Evolutionary conservation across 805 yeast species (phyloP).

Genomic region (Cyberlindnera mississippiensis): DNA sequence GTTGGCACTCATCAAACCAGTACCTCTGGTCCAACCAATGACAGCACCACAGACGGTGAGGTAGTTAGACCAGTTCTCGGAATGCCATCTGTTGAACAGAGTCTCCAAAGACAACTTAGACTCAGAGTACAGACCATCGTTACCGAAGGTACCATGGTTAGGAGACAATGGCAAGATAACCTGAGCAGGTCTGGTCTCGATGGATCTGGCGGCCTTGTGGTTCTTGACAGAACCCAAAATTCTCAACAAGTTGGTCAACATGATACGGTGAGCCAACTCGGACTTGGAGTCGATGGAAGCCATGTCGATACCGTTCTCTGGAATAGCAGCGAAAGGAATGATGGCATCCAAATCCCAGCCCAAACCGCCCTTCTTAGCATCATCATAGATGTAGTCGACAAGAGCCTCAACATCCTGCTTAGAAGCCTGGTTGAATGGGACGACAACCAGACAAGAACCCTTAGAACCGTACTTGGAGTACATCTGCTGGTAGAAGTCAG

Average conservation of each 20-base stretch:
- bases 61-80: slow-evolving; percentile 94
- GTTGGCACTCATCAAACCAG: slow-evolving; percentile 97
- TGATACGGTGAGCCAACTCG: slow-evolving; percentile 96
- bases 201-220: slow-evolving; percentile 69
- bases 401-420: slow-evolving; percentile 88
- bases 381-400: slow-evolving; percentile 80
- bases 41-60: slow-evolving; percentile 97
- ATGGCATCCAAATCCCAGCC: slow-evolving; percentile 98
- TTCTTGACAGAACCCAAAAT: slow-evolving; percentile 86
- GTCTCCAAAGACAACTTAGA: slow-evolving; percentile 95
- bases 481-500: slow-evolving; percentile 92
- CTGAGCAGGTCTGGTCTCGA: slow-evolving; percentile 97
- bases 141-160: slow-evolving; percentile 98
- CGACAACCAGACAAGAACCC: slow-evolving; percentile 90
- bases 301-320: slow-evolving; percentile 96
- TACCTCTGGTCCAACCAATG: slow-evolving; percentile 99
- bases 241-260: slow-evolving; percentile 94
- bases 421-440: slow-evolving; percentile 98
- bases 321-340: slow-evolving; percentile 98
- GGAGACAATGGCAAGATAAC: slow-evolving; percentile 96
- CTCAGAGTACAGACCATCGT: slow-evolving; percentile 97
- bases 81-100: slow-evolving; percentile 96
- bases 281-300: slow-evolving; percentile 91
- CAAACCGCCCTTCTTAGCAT: slow-evolving; percentile 79
- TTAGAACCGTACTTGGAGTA: slow-evolving; percentile 91